Evolutionary conservation across 2,329 filamentous ascomycete genomes (phyloP), one percentile per base, ranked within the genome.

Genomic region (Fusarium globosum): DNA sequence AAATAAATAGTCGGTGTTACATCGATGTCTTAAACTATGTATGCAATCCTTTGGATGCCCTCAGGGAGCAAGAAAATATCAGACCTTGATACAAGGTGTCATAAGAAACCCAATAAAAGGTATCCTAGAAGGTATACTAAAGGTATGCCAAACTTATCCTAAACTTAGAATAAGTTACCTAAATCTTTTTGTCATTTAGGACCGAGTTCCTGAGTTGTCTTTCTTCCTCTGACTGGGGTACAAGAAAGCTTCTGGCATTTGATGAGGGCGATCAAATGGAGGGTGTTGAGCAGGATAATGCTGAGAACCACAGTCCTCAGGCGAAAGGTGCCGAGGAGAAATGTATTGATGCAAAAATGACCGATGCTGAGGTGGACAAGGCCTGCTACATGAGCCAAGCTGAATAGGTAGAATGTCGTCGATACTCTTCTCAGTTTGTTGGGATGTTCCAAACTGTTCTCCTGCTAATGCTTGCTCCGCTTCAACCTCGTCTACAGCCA

Each of bases 1-100:
- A 52, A 57, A 58, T 45, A 45, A 33, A 28, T 46, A 52, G 55
- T 60, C 26, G 18, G 35, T 59, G 63, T 73, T 60, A 65, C 68
- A 72, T 69, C 39, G 39, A 65, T 73, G 71, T 73, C 71, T 73
- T 51, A 38, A 33, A 33, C 33, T 33, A 33, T 33, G 33, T 21
- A 69, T 59, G 43, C 26, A 28, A 28, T 21, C 20, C 20, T 48
- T 48, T 28, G 13, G 45, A 18, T 21, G 45, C 23, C 8, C 33
- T 35, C 33, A 16, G 33, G 33, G 43, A 46, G 43, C 43, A 28
- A 46, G 23, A 21, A 28, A 46, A 28, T 28, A 28, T 28, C 23
- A 46, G 23, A 28, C 43, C 23, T 26, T 28, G 12, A 20, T 28
- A 20, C 23, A 46, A 13, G 23, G 26, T 46, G 26, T 46, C 18